Evolutionary conservation across 768 basidiomycete species (phyloP), one percentile per base, ranked within the genome.

Genomic region (Leccinum boreale): DNA sequence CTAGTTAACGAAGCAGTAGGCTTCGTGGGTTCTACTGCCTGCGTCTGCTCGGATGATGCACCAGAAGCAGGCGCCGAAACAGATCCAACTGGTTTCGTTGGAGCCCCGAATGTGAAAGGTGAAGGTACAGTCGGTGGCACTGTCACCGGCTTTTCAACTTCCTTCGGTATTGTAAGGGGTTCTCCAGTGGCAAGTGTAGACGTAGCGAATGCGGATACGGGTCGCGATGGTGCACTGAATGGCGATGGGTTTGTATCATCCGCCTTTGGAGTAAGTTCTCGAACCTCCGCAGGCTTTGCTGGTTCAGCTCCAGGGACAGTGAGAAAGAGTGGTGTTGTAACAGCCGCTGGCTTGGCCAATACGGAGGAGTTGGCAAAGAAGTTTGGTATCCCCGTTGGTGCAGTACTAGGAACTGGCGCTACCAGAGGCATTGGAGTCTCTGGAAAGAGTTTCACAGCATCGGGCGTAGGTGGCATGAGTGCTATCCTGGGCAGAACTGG

Each of bases 291-390:
- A 10, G 58, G 53, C 14, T 53, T 66, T n/a, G 49, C 15, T 17
- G 48, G 61, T 44, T 58, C 64, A 36, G 28, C 48, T 36, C 63
- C 67, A 52, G 62, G 23, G 5, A 24, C 39, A 45, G 53, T 23
- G 19, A 75, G 65, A 21, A 78, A 52, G 21, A 67, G 55, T 11
- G 55, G 58, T 1, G 62, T 39, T 26, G 58, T 53, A 33, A 49
- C 55, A 17, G 56, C 45, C 6, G 70, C 60, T 50, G 77, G 70
- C 60, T 80, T 81, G 15, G 77, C 66, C 56, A 83, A 71, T 21
- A 76, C 59, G 21, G 81, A 73, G 1, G 86, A 84, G 44, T 63
- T 78, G 26, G 81, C 77, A 57, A 90, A 90, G 70, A 90, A 87
- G 68, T 87, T 82, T 8, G 87, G 87, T 35, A 87, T 67, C 5